Percentiles rank a stretch among this genome's conserved stretches.
These are phyloP conservation scores for Tympanopsis confertula DNA, from an alignment of 2,329 filamentous ascomycete genomes.

Conservation along the genomic window DNA sequence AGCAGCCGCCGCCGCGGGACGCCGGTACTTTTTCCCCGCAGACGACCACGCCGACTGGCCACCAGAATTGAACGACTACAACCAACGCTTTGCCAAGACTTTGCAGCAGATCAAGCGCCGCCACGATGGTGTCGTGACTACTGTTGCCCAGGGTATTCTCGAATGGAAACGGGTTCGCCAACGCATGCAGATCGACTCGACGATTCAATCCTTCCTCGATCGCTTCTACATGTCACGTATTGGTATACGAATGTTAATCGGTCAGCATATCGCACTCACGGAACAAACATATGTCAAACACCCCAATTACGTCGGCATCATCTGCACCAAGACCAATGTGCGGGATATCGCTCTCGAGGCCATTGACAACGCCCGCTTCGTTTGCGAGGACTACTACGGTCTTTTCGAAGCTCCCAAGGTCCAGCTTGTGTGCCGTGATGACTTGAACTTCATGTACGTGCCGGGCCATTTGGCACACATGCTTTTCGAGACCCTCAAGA, in stretches of 20 bases:
- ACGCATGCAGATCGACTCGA: constrained; percentile 95
- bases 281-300: constrained; percentile 84
- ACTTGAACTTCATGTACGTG: constrained; percentile 98
- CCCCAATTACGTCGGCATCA: constrained; percentile 92
- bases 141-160: constrained; percentile 91
- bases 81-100: constrained; percentile 77
- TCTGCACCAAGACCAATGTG: constrained; percentile 97
- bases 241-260: constrained; percentile 97
- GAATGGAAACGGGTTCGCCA: constrained; percentile 96
- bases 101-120: constrained; percentile 89
- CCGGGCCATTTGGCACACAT: constrained; percentile 98
- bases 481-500: constrained; percentile 98
- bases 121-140: constrained; percentile 95
- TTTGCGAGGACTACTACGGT: constrained; percentile 97
- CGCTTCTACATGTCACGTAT: constrained; percentile 99
- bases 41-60: constrained; percentile 87
- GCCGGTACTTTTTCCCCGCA: constrained; percentile 82
- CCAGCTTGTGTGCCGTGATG: constrained; percentile 86
- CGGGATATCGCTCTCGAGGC: constrained; percentile 89
- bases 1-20: constrained; percentile 38
- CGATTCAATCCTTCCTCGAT: constrained; percentile 94
- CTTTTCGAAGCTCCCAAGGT: constrained; percentile 94
- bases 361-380: constrained; percentile 97
- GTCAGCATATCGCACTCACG: constrained; percentile 92
- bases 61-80: constrained; percentile 86